Conservation (phyloP, 148 eudicot species). For the Linanthus parryae region DNA sequence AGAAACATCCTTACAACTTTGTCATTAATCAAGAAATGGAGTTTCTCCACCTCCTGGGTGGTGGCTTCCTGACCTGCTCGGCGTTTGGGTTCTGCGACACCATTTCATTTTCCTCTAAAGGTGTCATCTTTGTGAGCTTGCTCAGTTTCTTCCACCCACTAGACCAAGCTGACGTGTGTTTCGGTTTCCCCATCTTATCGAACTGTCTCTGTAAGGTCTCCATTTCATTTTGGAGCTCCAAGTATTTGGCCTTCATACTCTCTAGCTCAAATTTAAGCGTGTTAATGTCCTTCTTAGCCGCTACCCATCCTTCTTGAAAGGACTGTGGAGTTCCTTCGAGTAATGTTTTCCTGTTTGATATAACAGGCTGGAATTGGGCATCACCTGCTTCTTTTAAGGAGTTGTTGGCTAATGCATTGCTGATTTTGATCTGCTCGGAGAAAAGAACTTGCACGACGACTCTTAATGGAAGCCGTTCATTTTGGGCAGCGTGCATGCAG, state of each 20-base stretch:
- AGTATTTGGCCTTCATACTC: slow-evolving; percentile 69
- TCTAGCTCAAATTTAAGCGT: slow-evolving; percentile 89
- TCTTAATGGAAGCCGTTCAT: slow-evolving; percentile 85
- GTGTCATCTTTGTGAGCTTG: slow-evolving; percentile 60
- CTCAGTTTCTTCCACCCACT: slow-evolving; percentile 93
- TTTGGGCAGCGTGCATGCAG: slow-evolving; percentile 98
- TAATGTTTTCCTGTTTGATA: slow-evolving; percentile 58
- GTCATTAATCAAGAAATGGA: slow-evolving; percentile 64
- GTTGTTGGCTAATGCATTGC: slow-evolving; percentile 75
- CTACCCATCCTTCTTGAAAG: slow-evolving; percentile 94
- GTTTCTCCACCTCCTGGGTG: slow-evolving; percentile 97
- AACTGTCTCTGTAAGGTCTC: slow-evolving; percentile 73
- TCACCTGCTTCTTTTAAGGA: slow-evolving; percentile 57
- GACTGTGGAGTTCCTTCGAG: slow-evolving; percentile 95
- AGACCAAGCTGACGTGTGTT: slow-evolving; percentile 70
- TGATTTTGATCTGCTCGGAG: slow-evolving; percentile 91
- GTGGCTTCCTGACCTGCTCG: slow-evolving; percentile 41
- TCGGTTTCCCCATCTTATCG: slow-evolving; percentile 66
- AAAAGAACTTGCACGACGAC: slow-evolving; percentile 95
- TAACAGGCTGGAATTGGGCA: slow-evolving; percentile 58
- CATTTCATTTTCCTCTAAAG: slow-evolving; percentile 32
- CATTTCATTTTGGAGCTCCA: slow-evolving; percentile 77
- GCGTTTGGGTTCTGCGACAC: slow-evolving; percentile 38
- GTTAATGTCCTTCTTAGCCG: slow-evolving; percentile 89
- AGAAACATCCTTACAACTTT: not conserved